These are phyloP conservation scores for Eimeria mitis DNA, from an alignment of 169 alveolate species.

Conservation along the genomic window DNA sequence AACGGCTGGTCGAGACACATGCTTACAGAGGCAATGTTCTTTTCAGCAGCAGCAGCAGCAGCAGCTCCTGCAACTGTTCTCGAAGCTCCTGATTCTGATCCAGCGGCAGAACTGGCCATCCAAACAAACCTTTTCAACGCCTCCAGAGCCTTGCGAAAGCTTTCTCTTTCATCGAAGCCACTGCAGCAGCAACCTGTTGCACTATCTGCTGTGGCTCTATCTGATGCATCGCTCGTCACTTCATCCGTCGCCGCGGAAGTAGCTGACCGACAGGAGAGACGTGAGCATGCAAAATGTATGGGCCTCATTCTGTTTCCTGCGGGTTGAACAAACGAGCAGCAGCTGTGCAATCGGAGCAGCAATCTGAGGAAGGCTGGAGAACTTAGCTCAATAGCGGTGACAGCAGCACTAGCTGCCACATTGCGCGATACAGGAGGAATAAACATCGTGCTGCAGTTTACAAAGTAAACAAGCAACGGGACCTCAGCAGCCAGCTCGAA, in stretches of 20 bases:
- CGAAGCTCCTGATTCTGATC: not conserved
- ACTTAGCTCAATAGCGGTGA: not conserved
- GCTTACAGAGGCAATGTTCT: not conserved
- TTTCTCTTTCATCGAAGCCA: slow-evolving; percentile 21
- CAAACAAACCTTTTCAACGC: slow-evolving; percentile 11
- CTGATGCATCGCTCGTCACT: not conserved
- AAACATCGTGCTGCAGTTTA: slow-evolving; percentile 58
- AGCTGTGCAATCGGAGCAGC: slow-evolving; percentile 41
- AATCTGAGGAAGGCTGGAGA: not conserved
- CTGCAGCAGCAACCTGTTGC: slow-evolving; percentile 65
- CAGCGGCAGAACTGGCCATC: not conserved
- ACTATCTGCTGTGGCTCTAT: not conserved
- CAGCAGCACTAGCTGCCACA: not conserved
- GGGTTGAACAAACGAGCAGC: not conserved
- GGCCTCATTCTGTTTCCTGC: not conserved
- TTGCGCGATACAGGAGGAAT: not conserved
- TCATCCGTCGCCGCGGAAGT: not conserved
- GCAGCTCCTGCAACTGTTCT: not conserved
- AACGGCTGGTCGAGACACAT: slow-evolving; percentile 13
- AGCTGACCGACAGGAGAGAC: not conserved
- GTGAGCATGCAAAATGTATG: slow-evolving; percentile 46
- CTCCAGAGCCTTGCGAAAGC: slow-evolving; percentile 34
- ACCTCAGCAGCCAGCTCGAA: slow-evolving; percentile 32
- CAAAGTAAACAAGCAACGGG: slow-evolving; percentile 31
- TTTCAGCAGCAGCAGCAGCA: not conserved